Base-by-base conservation (phyloP, 306 rosid species). In the Quercus mongolica region DNA sequence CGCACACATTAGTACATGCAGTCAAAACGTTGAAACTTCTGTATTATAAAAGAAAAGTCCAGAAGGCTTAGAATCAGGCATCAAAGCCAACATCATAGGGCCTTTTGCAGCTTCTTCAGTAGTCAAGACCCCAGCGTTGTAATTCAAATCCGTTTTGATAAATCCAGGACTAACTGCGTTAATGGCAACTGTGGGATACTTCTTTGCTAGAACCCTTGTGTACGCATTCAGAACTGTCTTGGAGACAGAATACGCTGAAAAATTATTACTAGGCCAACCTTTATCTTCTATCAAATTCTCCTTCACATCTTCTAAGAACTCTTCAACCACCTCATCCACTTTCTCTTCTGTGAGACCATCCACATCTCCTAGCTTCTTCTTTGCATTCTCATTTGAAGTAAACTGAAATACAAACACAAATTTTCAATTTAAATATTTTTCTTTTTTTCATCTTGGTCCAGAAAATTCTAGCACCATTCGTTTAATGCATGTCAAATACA, bases 301-400 rank as follows among this genome's bases (percentile, higher is more conserved):
- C 52, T 67, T 35, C 3, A 19, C 72, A 8, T 67, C 72, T 67
- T 67, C 52, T 4, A 67, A 10, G 35, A 1, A 35, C 15, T 14
- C 26, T 67, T 67, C 52, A 46, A 67, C 72, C 15, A 67, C 72
- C 17, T 67, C n/a, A 46, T 67, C 72, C 51, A 35, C 72, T 19
- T 67, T 67, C 72, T 67, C 72, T 67, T 67, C 72, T 67, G 72
- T 67, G 26, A 67, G 72, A 12, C 51, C 72, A 33, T 35, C 52
- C 10, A 10, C 26, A 67, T 33, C 25, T 67, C 3, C 71, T 67
- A 67, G 6, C 51, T 67, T 44, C 51, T 67, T 31, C 10, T 7
- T 12, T 67, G 25, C 26, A 35, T 19, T 67, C 71, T 67, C 71
- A 33, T 67, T 33, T 67, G 71, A 67, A 4, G 33, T 33, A 67